Evolutionary conservation across 495 filamentous ascomycete species (phyloP), one percentile per base, ranked within the genome.

Genomic region (Aspergillus wentii): DNA sequence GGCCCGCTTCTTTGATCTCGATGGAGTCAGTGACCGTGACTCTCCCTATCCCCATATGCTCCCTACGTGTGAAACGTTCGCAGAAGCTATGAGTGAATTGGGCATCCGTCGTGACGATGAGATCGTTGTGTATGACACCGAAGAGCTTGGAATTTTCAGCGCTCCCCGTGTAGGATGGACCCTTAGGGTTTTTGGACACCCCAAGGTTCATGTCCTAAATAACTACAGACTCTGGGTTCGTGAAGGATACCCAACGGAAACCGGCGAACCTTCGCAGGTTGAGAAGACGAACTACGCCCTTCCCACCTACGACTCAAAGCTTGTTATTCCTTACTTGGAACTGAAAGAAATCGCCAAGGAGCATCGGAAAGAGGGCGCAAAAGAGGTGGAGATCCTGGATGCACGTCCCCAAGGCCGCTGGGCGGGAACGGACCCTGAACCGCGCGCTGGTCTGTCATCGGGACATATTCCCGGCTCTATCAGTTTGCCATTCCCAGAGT

Each of bases 1-100:
- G 43, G 80, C 92, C 2, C 82, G 89, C n/a, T 98, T 97, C 76
- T 98, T 98, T 59, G 87, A 97, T 61, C 71, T 98, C 16, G 94
- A 98, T 62, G 84, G 73, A 20, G 74, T 95, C 50, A 90, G 89
- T 45, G 94, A 97, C 56, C 77, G 78, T 49, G 75, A 78, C 46
- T 94, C 86, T 22, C 83, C 85, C 5, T 98, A 95, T 56, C 91
- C 92, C 9, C 92, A 98, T 59, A 98, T 98, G 92, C 83, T 98
- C 5, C 94, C 94, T 3, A 82, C 73, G 14, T 68, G 83, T 11
- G 76, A 83, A 44, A 69, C 75, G 20, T 97, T 97, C 58, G 83
- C 88, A 28, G 72, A 81, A 41, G 87, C 88, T 8, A 95, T 98
- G 94, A 77, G 81, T 43, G 72, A 80, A 28, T 64, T 98, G 13